Base-by-base conservation (phyloP, 2,329 filamentous ascomycete genomes). In the Cladosporium velox region DNA sequence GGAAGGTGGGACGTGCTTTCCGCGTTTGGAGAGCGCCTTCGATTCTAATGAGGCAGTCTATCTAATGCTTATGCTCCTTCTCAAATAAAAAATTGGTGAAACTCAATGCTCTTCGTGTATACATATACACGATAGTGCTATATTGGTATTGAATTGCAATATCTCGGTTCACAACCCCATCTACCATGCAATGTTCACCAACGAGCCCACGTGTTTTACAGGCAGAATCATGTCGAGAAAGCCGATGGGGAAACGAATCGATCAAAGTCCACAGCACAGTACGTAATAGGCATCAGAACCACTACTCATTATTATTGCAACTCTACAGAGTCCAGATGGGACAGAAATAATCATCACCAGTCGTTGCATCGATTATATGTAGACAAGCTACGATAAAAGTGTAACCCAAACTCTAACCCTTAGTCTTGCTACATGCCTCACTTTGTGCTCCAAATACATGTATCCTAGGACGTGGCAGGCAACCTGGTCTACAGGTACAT, bases 301-400 rank as follows among this genome's bases (percentile, higher is more conserved):
- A 41, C 15, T 7, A 6, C 1, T 5, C 1, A 0, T 41, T 5
- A 1, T 7, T 7, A 18, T 3, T 0, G 5, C 18, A 18, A 4
- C 35, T 18, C 5, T 18, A 8, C 6, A 4, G 7, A 3, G 18
- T 18, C 35, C 15, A 5, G 1, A 18, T 0, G 5, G 35, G 6
- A 7, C 15, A 41, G 5, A 7, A 41, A 41, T 7, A 41, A 41
- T 41, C 1, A 7, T 15, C 15, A 41, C n/a, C n/a, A 44, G 38
- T 10, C 14, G n/a, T 21, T 15, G 7, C 10, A 2, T 3, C 18
- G 38, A n/a, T 47, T n/a, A 21, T 12, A 7, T 12, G n/a, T 7
- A 8, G n/a, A 47, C 41, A 12, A 47, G 2, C 12, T 11, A n/a
- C n/a, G 2, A 0, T 11, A 4, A 11, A 4, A 4, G 3, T n/a